Percentiles rank a stretch among this genome's conserved stretches.
These are phyloP conservation scores for Taphrina deformans DNA, from an alignment of 1,139 yeast genomes.

Conservation along the genomic window DNA sequence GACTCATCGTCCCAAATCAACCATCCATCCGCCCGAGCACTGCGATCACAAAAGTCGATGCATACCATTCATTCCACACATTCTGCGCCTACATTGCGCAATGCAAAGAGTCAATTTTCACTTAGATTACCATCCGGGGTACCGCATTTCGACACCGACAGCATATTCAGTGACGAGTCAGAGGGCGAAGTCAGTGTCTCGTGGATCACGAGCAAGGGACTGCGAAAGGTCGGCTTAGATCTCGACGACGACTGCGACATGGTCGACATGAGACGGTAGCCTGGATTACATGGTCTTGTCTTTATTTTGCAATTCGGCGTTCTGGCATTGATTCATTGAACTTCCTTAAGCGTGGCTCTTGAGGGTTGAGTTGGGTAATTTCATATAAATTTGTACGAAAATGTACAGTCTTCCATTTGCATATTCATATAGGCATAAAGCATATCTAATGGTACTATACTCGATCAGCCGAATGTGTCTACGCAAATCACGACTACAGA, in stretches of 20 bases:
- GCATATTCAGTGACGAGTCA: conserved; percentile 18
- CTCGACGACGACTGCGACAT: conserved; percentile 6
- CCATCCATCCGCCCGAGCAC: not conserved
- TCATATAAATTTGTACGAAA: not conserved
- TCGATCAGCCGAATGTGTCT: no score
- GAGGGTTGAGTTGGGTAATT: not conserved
- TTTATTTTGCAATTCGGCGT: not conserved
- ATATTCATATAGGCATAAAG: no score
- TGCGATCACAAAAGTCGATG: conserved; percentile 13
- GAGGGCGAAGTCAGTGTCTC: conserved; percentile 17
- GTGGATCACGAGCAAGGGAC: conserved; percentile 18
- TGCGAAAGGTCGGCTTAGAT: conserved; percentile 3
- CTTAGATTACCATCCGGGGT: conserved; percentile 3
- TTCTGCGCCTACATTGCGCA: not conserved
- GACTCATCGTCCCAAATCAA: not conserved
- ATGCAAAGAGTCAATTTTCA: not conserved
- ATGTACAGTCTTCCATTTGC: not conserved
- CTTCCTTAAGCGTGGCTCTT: no score
- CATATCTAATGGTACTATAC: not conserved
- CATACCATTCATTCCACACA: not conserved
- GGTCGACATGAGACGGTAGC: not conserved
- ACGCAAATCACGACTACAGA: no score
- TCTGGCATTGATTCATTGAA: not conserved
- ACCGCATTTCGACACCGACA: conserved; percentile 7
- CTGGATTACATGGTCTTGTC: not conserved